phyloP scores from a whole-genome alignment of 2,329 filamentous ascomycete species.

The Nothophoma quercina region DNA sequence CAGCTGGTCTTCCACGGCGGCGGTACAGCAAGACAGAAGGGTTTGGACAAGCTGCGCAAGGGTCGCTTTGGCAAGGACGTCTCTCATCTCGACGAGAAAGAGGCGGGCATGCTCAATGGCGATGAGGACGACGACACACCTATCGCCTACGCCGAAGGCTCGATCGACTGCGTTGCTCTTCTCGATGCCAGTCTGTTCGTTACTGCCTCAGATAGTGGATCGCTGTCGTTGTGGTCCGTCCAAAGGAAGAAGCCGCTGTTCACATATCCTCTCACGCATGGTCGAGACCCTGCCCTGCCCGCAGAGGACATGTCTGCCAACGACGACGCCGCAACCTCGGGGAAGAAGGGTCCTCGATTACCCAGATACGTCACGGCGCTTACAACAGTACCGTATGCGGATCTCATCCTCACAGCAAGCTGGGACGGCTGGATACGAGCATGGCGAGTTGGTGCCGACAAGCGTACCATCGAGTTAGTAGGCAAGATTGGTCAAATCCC shows the following conservation, averaged over 20 bases:
- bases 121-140: constrained; percentile 52
- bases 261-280: constrained; percentile 82
- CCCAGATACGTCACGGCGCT: constrained; percentile 93
- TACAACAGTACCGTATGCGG: constrained; percentile 84
- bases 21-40: constrained; percentile 56
- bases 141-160: constrained; percentile 71
- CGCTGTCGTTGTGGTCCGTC: constrained; percentile 84
- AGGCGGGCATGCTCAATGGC: constrained; percentile 54
- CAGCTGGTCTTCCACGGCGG: constrained; percentile 95
- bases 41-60: constrained; percentile 47
- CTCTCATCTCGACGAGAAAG: constrained; percentile 54
- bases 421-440: constrained; percentile 90
- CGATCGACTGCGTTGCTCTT: constrained; percentile 90
- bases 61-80: constrained; percentile 44
- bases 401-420: constrained; percentile 88
- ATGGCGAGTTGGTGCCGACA: constrained; percentile 79
- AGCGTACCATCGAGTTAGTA: constrained; percentile 75
- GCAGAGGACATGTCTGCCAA: constrained; percentile 74
- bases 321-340: constrained; percentile 62
- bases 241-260: constrained; percentile 95
- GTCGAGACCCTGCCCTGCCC: constrained; percentile 75
- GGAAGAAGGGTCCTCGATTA: constrained; percentile 60
- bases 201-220: constrained; percentile 91
- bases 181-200: constrained; percentile 89
- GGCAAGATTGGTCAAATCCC: constrained; percentile 67